Evolutionary conservation across 495 filamentous ascomycete species (phyloP), one percentile per base, ranked within the genome.

Genomic region (Cercophora samala): DNA sequence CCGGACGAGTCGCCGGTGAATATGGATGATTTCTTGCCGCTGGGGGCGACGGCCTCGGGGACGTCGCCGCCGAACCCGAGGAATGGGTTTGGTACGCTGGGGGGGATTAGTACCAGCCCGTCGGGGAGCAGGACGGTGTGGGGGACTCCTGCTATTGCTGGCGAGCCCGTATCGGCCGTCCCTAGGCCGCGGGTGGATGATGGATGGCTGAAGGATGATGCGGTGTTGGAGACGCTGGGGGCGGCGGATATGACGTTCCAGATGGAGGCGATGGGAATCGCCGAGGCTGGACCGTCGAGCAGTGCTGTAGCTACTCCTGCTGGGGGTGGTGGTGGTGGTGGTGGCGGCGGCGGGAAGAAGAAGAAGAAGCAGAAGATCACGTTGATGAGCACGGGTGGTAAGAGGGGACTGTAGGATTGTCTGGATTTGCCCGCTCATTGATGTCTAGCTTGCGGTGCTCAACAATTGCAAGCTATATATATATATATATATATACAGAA

Each of bases 281-380:
- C 32, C 23, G 79, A 81, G 53, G 13, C 59, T 15, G 73, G 69
- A 64, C 64, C 70, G 26, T 29, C 26, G 63, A 54, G 73, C 62
- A 72, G 66, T 52, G 64, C 58, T 68, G 70, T 62, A 64, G 70
- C 67, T 6, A 64, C 32, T 65, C 65, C 56, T 67, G 32, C 70
- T 15, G 64, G n/a, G n/a, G n/a, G 67, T 8, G 64, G 23, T 65
- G 66, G 54, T 67, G 32, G 72, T 15, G 64, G 69, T 60, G 60
- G 69, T 53, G 72, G 72, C 9, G 76, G 74, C 5, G 79, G 79
- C 60, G 83, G 83, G 62, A 93, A 91, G 80, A 93, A 91, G 79
- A 96, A 94, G 82, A 97, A 96, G 80, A 88, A 86, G 62, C 93
- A 96, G 80, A 95, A 96, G 82, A 97, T 97, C 62, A 97, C 92